Evolutionary conservation across 2,329 filamentous ascomycete species (phyloP).

Genomic region (Ophiocordyceps australis): DNA sequence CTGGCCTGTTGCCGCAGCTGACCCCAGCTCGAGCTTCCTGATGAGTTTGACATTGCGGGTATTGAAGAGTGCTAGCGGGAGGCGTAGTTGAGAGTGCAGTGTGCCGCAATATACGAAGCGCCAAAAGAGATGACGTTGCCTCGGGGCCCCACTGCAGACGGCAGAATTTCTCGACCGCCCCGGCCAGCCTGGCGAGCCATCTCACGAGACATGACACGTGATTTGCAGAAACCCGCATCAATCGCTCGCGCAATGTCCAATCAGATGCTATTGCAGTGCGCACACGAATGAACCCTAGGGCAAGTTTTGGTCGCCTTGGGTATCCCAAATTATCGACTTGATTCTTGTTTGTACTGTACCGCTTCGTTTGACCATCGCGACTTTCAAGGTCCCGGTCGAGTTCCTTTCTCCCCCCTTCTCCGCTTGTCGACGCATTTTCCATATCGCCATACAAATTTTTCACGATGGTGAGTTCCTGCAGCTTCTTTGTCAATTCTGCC

Average conservation of each 20-base stretch:
- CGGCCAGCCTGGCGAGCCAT: neutral
- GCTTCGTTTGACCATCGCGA: too few species aligned
- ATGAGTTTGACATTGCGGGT: constrained; percentile 28
- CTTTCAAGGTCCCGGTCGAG: constrained; percentile 17
- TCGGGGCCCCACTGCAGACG: too few species aligned
- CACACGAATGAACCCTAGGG: constrained; percentile 16
- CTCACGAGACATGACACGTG: constrained; percentile 10
- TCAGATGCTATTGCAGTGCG: constrained; percentile 10
- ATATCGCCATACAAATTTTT: constrained; percentile 20
- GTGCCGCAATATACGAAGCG: too few species aligned
- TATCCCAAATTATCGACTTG: too few species aligned
- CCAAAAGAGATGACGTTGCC: too few species aligned
- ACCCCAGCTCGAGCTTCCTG: constrained; percentile 59
- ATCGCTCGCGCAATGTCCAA: constrained; percentile 6
- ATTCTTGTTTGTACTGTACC: too few species aligned
- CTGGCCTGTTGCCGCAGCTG: constrained; percentile 87
- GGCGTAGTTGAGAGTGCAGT: too few species aligned
- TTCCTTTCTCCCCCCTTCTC: constrained; percentile 12
- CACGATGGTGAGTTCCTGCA: constrained; percentile 27
- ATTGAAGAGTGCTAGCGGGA: too few species aligned
- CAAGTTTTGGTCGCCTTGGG: constrained; percentile 16
- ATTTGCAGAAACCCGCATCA: too few species aligned
- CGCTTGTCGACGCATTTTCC: constrained; percentile 21
- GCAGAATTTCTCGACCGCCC: constrained; percentile 11
- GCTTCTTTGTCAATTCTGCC: neutral